Conservation (phyloP, 805 yeast genomes). For the Ogataea sp. region DNA sequence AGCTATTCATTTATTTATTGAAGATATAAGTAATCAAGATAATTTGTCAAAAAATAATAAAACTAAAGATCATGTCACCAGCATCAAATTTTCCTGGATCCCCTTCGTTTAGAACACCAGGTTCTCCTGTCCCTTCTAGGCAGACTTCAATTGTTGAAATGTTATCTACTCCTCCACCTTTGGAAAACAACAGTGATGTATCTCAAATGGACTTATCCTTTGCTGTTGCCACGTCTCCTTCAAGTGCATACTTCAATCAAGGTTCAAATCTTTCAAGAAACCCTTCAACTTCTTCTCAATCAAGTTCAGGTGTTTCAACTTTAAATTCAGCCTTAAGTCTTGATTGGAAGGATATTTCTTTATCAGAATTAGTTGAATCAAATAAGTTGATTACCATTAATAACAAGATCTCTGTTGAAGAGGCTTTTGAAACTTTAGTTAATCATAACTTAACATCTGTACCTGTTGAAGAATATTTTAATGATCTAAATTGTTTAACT, state of each 20-base stretch:
- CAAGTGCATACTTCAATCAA: background rate
- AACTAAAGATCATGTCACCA: slow-evolving; percentile 13
- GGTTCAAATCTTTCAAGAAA: slow-evolving; percentile 25
- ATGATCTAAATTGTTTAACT: slow-evolving; percentile 65
- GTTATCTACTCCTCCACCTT: slow-evolving; percentile 68
- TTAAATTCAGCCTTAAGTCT: slow-evolving; percentile 17
- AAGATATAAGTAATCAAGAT: no score
- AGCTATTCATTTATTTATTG: no score
- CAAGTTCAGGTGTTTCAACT: slow-evolving; percentile 3
- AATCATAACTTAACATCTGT: slow-evolving; percentile 73
- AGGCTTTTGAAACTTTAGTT: slow-evolving; percentile 75
- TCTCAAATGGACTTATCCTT: slow-evolving; percentile 8
- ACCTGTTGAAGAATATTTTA: slow-evolving; percentile 57
- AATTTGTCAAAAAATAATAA: no score
- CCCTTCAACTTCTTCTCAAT: slow-evolving; percentile 26
- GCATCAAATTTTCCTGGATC: slow-evolving; percentile 27
- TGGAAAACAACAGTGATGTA: slow-evolving; percentile 22
- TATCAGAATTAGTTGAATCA: slow-evolving; percentile 68
- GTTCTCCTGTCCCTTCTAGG: slow-evolving; percentile 28
- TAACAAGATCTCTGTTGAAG: slow-evolving; percentile 67
- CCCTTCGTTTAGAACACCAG: slow-evolving; percentile 29
- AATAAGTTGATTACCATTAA: slow-evolving; percentile 69
- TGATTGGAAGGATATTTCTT: slow-evolving; percentile 69
- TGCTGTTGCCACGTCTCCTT: slow-evolving; percentile 3
- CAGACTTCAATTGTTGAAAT: slow-evolving; percentile 70